Conservation (phyloP, 306 rosid genomes). For the Hippophae gyantsensis region DNA sequence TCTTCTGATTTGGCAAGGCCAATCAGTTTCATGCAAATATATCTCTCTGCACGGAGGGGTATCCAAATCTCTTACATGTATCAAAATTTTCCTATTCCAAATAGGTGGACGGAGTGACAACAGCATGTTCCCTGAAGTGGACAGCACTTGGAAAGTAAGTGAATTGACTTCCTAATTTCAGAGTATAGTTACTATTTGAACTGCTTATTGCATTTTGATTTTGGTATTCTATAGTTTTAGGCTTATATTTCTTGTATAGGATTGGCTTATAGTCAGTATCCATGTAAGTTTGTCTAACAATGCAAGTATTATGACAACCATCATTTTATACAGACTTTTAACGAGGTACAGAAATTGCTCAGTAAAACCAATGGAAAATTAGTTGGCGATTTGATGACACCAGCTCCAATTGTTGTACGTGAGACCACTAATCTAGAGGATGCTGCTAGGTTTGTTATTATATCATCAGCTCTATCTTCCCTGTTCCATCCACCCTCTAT, state of each 20-base stretch:
- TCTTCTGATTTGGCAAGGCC: too few species aligned
- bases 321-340: conserved; percentile 59
- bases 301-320: neutral
- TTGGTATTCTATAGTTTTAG: too few species aligned
- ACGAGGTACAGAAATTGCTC: conserved; percentile 74
- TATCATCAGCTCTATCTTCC: neutral
- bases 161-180: neutral
- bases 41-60: neutral
- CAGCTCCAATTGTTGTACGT: conserved; percentile 78
- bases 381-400: conserved; percentile 88
- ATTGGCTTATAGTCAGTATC: neutral
- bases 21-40: too few species aligned
- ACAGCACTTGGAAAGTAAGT: conserved; percentile 86
- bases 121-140: conserved; percentile 85
- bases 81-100: conserved; percentile 16
- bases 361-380: conserved; percentile 79
- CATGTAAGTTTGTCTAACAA: neutral
- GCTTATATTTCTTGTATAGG: neutral
- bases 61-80: conserved; percentile 4
- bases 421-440: conserved; percentile 91
- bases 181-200: neutral
- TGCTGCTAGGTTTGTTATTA: conserved; percentile 62
- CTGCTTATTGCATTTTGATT: too few species aligned
- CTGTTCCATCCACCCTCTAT: neutral
- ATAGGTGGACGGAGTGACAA: conserved; percentile 59